These are phyloP conservation scores for Fagopyrum esculentum DNA, from an alignment of 148 eudicot genomes.

Conservation along the genomic window DNA sequence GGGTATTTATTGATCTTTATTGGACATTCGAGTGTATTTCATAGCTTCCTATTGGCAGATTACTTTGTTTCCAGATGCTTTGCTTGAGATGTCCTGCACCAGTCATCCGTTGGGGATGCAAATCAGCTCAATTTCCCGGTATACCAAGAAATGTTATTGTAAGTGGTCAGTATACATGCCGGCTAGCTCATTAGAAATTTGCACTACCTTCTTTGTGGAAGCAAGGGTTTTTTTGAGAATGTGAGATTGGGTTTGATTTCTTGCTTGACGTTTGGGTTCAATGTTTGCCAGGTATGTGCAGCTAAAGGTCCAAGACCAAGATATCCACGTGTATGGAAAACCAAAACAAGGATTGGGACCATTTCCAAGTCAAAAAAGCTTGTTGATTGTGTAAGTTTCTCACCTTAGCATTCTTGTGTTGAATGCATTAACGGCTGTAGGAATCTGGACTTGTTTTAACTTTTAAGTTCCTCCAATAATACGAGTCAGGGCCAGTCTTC, in stretches of 20 bases:
- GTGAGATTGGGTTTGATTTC: background rate
- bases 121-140: slow-evolving; percentile 20
- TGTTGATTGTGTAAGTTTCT: slow-evolving; percentile 68
- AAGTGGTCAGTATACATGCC: slow-evolving; percentile 13
- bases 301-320: slow-evolving; percentile 94
- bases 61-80: slow-evolving; percentile 17
- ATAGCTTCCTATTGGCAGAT: background rate
- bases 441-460: background rate
- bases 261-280: background rate
- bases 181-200: background rate
- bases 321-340: slow-evolving; percentile 88
- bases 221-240: background rate
- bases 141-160: slow-evolving; percentile 38
- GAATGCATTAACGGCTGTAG: background rate
- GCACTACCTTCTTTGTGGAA: background rate
- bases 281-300: slow-evolving; percentile 56
- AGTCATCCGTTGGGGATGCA: slow-evolving; percentile 21
- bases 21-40: background rate
- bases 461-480: background rate
- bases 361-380: slow-evolving; percentile 75
- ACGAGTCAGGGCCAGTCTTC: background rate
- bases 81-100: slow-evolving; percentile 24
- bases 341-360: slow-evolving; percentile 65
- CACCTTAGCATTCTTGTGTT: background rate
- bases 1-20: background rate